These are phyloP conservation scores for Oldenlandia corymbosa DNA, from an alignment of 257 asterid species.

Conservation along the genomic window DNA sequence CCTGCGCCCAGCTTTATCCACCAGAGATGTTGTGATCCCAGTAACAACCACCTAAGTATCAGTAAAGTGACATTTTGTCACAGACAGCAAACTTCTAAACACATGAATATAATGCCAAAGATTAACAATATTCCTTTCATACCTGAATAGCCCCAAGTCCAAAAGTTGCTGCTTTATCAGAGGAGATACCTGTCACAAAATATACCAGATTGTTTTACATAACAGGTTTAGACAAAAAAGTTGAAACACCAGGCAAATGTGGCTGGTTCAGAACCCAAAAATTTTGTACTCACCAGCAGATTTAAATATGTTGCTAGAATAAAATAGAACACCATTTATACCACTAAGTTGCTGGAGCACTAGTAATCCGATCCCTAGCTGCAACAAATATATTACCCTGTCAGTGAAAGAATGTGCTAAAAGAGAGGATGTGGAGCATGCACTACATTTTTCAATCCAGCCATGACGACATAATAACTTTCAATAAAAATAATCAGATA, in stretches of 20 bases:
- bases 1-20: constrained; percentile 81
- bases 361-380: constrained; percentile 83
- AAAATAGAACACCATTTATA: constrained; percentile 71
- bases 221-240: too few relatives aligned
- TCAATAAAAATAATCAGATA: constrained; percentile 3
- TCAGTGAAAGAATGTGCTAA: background rate
- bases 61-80: constrained; percentile 2
- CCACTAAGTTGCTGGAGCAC: constrained; percentile 86
- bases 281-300: constrained; percentile 56
- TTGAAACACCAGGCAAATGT: background rate
- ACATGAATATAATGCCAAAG: background rate
- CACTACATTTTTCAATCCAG: background rate
- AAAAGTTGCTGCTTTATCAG: constrained; percentile 74
- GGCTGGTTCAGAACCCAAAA: background rate
- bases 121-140: constrained; percentile 2
- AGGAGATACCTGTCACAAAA: constrained; percentile 48
- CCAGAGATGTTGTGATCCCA: constrained; percentile 54
- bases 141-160: constrained; percentile 90
- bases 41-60: constrained; percentile 62
- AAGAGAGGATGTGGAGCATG: background rate
- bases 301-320: constrained; percentile 74
- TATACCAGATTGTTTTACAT: too few relatives aligned
- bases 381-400: constrained; percentile 13
- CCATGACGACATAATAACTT: background rate
- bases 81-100: background rate